Conservation (phyloP, 2,329 filamentous ascomycete species). For the Purpureocillium lavendulum region DNA sequence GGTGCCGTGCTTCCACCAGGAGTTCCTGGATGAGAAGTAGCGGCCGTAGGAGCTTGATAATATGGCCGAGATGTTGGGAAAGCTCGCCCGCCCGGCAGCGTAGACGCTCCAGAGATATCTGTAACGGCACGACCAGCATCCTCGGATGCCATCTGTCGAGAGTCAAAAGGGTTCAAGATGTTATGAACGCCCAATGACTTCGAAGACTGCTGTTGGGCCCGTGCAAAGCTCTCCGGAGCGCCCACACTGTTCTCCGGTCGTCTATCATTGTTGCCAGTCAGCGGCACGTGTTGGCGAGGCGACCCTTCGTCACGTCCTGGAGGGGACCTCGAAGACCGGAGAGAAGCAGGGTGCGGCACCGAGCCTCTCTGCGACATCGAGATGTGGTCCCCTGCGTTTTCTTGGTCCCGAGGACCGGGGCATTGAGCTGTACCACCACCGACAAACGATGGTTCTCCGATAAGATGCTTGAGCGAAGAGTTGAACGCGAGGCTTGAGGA, state of each 20-base stretch:
- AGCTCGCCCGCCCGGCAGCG: no score
- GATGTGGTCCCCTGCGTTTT: constrained; percentile 47
- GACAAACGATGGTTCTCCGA: constrained; percentile 9
- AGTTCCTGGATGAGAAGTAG: no score
- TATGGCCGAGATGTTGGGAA: no score
- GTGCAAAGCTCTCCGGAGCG: constrained; percentile 13
- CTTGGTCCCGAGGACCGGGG: constrained; percentile 41
- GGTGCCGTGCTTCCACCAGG: no score
- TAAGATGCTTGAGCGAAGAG: constrained; percentile 13
- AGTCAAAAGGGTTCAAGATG: constrained; percentile 28
- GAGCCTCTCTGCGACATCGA: constrained; percentile 57
- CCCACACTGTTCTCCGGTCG: constrained; percentile 13
- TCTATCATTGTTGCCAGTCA: constrained; percentile 12
- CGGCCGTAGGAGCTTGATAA: not conserved
- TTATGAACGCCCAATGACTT: constrained; percentile 26
- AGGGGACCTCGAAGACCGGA: constrained; percentile 37
- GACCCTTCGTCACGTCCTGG: constrained; percentile 22
- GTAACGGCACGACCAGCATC: constrained; percentile 4
- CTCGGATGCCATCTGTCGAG: constrained; percentile 12
- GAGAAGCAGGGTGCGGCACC: constrained; percentile 48
- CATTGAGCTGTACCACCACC: constrained; percentile 40
- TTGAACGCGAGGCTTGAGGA: constrained; percentile 13
- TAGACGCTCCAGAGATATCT: no score
- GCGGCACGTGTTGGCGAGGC: constrained; percentile 13
- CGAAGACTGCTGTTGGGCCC: constrained; percentile 14